Evolutionary conservation across 441 rosid genomes (phyloP).

Genomic region (Pelargonium australe): DNA sequence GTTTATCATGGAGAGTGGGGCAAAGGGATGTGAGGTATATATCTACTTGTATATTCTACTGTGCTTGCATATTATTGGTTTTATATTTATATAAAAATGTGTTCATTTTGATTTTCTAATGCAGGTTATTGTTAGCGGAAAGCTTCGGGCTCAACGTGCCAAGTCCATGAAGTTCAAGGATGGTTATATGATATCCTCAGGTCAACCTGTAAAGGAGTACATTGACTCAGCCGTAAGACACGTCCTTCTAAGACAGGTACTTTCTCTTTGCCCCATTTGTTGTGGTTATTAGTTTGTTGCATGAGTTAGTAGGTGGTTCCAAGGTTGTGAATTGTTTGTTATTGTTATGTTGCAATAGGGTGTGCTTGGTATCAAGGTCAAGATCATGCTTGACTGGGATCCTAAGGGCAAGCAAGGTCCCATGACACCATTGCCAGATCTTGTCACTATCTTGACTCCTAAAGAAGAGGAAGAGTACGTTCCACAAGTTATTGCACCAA

Average conservation of each 20-base stretch:
- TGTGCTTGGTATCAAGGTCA: background rate
- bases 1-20: constrained; percentile 67
- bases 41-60: no score
- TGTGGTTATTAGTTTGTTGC: no score
- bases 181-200: constrained; percentile 75
- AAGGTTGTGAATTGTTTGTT: no score
- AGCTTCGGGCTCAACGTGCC: constrained; percentile 55
- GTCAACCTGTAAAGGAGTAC: constrained; percentile 60
- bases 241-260: constrained; percentile 54
- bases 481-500: background rate
- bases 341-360: no score
- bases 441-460: background rate
- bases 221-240: constrained; percentile 62
- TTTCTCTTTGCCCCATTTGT: background rate
- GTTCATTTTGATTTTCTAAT: background rate
- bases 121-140: constrained; percentile 50
- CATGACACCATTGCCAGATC: background rate
- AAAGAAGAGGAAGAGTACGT: background rate
- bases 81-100: no score
- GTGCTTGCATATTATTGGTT: no score
- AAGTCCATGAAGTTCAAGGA: constrained; percentile 77
- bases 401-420: constrained; percentile 1
- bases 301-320: no score
- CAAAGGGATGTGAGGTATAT: constrained; percentile 54
- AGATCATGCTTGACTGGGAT: constrained; percentile 9